phyloP scores from a whole-genome alignment of 1,284 basidiomycete genomes.

The Exobasidium rhododendri region DNA sequence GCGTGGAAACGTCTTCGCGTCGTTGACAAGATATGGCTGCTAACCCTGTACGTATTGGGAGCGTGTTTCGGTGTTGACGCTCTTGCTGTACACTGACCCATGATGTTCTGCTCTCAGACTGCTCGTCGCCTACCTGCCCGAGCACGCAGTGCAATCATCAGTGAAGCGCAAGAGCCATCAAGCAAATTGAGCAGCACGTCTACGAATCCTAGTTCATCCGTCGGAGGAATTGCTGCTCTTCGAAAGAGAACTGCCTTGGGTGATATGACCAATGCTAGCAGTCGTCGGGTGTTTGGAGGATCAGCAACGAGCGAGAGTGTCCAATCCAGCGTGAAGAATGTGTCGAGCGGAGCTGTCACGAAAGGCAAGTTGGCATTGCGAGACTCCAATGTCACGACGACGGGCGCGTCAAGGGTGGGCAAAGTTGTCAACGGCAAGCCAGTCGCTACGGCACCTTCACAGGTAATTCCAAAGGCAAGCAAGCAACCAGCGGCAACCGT shows the following conservation, averaged over 20 bases:
- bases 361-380: constrained; percentile 13
- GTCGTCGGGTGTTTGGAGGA: constrained; percentile 2
- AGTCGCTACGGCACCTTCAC: neutral
- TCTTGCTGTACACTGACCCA: too few relatives aligned
- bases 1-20: neutral
- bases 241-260: constrained; percentile 52
- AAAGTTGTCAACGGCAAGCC: constrained; percentile 8
- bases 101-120: too few relatives aligned
- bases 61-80: too few relatives aligned
- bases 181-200: neutral
- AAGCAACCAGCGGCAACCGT: neutral
- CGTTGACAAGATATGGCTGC: neutral
- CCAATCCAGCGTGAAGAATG: constrained; percentile 10
- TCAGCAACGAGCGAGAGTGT: constrained; percentile 24
- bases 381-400: constrained; percentile 11
- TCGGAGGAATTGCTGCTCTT: constrained; percentile 7
- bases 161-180: neutral
- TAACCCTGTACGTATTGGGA: neutral
- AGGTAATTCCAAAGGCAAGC: neutral
- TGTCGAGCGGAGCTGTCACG: constrained; percentile 11
- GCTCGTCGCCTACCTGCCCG: constrained; percentile 7
- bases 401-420: constrained; percentile 2
- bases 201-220: constrained; percentile 6
- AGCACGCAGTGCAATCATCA: constrained; percentile 1
- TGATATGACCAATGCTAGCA: constrained; percentile 47